Evolutionary conservation across 352 stramenopile species (phyloP).

Genomic region (Pythium brachiatum): DNA sequence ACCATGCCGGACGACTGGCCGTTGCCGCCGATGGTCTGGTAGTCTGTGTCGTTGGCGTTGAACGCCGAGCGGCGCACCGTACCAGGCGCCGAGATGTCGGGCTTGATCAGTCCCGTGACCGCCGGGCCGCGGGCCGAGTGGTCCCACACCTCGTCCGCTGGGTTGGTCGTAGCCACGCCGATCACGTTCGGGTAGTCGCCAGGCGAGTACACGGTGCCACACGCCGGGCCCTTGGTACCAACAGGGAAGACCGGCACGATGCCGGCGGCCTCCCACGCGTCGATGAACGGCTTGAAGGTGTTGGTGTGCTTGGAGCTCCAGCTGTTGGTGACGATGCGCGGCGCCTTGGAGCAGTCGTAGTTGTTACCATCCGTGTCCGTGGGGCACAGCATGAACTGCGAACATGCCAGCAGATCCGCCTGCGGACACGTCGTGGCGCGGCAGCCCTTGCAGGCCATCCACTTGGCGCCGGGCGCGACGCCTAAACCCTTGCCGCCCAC

Average conservation of each 20-base stretch:
- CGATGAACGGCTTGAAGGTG: slow-evolving; percentile 8
- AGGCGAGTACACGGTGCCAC: slow-evolving; percentile 17
- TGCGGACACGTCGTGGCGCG: slow-evolving; percentile 22
- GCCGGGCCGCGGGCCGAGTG: slow-evolving; percentile 29
- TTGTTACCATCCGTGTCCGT: slow-evolving; percentile 24
- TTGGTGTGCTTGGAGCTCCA: slow-evolving; percentile 16
- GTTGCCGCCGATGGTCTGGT: slow-evolving; percentile 27
- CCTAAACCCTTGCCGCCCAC: slow-evolving; percentile 4
- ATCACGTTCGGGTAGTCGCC: slow-evolving; percentile 21
- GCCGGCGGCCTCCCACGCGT: slow-evolving; percentile 18
- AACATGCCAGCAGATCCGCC: slow-evolving; percentile 23
- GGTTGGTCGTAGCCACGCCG: slow-evolving; percentile 11
- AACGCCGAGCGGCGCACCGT: slow-evolving; percentile 23
- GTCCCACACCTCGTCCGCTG: slow-evolving; percentile 19
- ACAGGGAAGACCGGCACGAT: slow-evolving; percentile 29
- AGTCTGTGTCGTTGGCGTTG: slow-evolving; percentile 22
- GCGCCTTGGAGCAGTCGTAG: slow-evolving; percentile 25
- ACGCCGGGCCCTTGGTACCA: slow-evolving; percentile 22
- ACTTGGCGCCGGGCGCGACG: slow-evolving; percentile 8
- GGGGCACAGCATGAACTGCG: slow-evolving; percentile 33
- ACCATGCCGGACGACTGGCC: slow-evolving; percentile 25
- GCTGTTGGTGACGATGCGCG: slow-evolving; percentile 27
- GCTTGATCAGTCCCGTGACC: slow-evolving; percentile 26
- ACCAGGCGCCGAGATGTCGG: slow-evolving; percentile 31
- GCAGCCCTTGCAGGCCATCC: slow-evolving; percentile 30